Evolutionary conservation across 805 yeast species (phyloP).

Genomic region (Candida wancherniae): DNA sequence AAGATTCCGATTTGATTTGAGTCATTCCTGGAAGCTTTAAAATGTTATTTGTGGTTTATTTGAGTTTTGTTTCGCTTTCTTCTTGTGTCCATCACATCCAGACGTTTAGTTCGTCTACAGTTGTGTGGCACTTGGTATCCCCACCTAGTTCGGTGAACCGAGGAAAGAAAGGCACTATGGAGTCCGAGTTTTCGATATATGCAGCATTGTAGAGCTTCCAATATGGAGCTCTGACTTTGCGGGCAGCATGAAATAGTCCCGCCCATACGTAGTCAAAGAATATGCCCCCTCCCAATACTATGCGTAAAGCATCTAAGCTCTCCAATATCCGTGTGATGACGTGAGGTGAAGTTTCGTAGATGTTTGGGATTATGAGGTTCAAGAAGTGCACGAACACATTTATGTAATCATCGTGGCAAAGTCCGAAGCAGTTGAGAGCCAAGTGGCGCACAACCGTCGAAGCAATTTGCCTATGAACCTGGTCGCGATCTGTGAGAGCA

Average conservation of each 20-base stretch:
- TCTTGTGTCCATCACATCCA: conserved; percentile 20
- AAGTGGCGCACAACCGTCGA: conserved; percentile 80
- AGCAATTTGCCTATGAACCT: conserved; percentile 93
- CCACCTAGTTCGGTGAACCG: conserved; percentile 30
- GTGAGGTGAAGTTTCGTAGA: conserved; percentile 94
- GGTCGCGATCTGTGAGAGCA: conserved; percentile 85
- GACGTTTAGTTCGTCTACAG: conserved; percentile 51
- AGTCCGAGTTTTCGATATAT: conserved; percentile 67
- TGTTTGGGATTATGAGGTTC: conserved; percentile 80
- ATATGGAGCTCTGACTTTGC: conserved; percentile 75
- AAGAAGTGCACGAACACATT: conserved; percentile 74
- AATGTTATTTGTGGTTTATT: neutral
- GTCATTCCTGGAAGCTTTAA: neutral
- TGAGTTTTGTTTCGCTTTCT: neutral
- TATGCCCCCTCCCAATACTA: conserved; percentile 71
- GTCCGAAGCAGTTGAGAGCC: conserved; percentile 73
- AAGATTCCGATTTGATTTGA: conserved; percentile 7
- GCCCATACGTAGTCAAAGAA: conserved; percentile 74
- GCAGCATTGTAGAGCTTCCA: conserved; percentile 81
- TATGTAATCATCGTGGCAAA: conserved; percentile 59
- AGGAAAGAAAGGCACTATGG: conserved; percentile 83
- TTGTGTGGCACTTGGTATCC: conserved; percentile 18
- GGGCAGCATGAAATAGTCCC: conserved; percentile 92
- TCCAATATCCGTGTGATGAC: conserved; percentile 80
- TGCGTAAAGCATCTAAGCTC: conserved; percentile 67